A percentile compares a stretch with the other conserved stretches of the same genome.
phyloP scores from a whole-genome alignment of 805 yeast genomes.

The Sugiyamaella floridensis region DNA sequence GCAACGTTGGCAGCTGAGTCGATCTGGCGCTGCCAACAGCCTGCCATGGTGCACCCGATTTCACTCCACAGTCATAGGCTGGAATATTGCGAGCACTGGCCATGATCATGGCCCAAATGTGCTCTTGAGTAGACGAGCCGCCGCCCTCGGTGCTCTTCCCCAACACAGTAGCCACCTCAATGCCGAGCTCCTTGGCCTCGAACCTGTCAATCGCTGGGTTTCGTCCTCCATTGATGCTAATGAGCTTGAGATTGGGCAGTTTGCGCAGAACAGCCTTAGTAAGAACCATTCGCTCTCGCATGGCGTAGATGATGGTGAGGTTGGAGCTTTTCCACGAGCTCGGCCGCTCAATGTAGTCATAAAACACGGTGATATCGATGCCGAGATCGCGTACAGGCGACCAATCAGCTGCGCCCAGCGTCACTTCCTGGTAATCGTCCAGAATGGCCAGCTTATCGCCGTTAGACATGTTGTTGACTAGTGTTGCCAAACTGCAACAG shows the following conservation, averaged over 20 bases:
- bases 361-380: slow-evolving; percentile 17
- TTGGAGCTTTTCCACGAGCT: slow-evolving; percentile 12
- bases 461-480: background rate
- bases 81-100: slow-evolving; percentile 15
- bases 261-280: slow-evolving; percentile 6
- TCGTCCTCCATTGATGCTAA: slow-evolving; percentile 18
- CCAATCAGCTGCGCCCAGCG: slow-evolving; percentile 17
- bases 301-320: slow-evolving; percentile 15
- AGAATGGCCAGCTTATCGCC: slow-evolving; percentile 15
- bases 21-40: slow-evolving; percentile 9
- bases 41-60: slow-evolving; percentile 17
- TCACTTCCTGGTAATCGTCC: slow-evolving; percentile 21
- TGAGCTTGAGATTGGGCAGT: slow-evolving; percentile 18
- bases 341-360: slow-evolving; percentile 10
- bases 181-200: slow-evolving; percentile 15
- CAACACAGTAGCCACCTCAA: slow-evolving; percentile 12
- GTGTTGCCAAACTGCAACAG: no score
- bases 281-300: slow-evolving; percentile 22
- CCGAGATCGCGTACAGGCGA: slow-evolving; percentile 5
- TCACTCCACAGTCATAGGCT: slow-evolving; percentile 11
- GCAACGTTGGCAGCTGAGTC: slow-evolving; percentile 12
- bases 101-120: slow-evolving; percentile 19
- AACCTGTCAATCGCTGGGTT: slow-evolving; percentile 17
- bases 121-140: slow-evolving; percentile 16
- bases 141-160: slow-evolving; percentile 4